These are phyloP conservation scores for Boletus sp. DNA, from an alignment of 1,284 basidiomycete species.

Conservation along the genomic window DNA sequence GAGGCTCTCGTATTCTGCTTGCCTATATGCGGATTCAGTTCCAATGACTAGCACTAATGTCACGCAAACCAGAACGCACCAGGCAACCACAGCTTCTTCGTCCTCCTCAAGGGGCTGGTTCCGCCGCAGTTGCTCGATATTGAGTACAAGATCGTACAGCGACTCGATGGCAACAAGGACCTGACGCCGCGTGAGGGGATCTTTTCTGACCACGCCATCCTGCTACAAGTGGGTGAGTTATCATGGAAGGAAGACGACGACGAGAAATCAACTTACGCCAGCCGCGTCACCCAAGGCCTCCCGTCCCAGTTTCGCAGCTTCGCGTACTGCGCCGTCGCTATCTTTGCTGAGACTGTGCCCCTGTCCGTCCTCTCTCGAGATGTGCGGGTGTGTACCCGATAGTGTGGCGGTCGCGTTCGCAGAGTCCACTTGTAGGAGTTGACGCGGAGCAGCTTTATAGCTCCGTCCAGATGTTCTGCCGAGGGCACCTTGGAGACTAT, in stretches of 20 bases:
- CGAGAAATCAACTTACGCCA: conserved; percentile 38
- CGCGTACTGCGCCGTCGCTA: conserved; percentile 56
- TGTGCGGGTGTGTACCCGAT: conserved; percentile 53
- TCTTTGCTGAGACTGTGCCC: conserved; percentile 30
- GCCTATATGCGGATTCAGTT: conserved; percentile 39
- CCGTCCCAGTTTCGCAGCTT: conserved; percentile 68
- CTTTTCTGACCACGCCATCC: conserved; percentile 53
- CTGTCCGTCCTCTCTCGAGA: conserved; percentile 48
- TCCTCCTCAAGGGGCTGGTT: conserved; percentile 70
- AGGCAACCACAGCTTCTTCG: conserved; percentile 46
- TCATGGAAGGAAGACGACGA: not conserved
- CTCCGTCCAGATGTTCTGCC: conserved; percentile 91
- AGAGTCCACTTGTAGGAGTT: conserved; percentile 84
- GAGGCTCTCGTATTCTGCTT: conserved; percentile 55
- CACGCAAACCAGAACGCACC: conserved; percentile 41
- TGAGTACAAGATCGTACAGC: conserved; percentile 82
- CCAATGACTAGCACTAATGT: not conserved
- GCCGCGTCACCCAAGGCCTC: conserved; percentile 58
- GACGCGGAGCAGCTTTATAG: conserved; percentile 93
- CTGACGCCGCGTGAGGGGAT: conserved; percentile 78
- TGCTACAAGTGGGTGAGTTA: conserved; percentile 34
- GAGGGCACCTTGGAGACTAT: conserved; percentile 90
- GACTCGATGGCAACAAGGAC: conserved; percentile 79
- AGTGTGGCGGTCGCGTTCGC: conserved; percentile 46
- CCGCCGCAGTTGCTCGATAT: conserved; percentile 82